Percentiles rank a stretch among this genome's conserved stretches.
Evolutionary conservation across 2,329 filamentous ascomycete species (phyloP).

Genomic region (Nothophaeocryptopus gaeumannii): DNA sequence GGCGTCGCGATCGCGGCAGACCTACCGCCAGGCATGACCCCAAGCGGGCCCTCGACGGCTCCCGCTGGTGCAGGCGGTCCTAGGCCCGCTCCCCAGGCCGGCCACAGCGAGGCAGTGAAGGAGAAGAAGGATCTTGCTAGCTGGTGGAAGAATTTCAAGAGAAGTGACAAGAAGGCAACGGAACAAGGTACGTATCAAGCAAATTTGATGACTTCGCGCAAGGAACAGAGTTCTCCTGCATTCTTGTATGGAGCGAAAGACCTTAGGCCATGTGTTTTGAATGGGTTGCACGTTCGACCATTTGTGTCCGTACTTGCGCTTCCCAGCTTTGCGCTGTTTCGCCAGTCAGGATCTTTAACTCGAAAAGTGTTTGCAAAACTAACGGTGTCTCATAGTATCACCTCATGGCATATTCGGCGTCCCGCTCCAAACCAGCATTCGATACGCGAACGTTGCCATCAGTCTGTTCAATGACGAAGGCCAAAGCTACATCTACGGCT

Average conservation of each 20-base stretch:
- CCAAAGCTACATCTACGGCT: constrained; percentile 96
- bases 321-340: no score
- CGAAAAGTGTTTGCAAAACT: constrained; percentile 1
- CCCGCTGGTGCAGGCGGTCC: constrained; percentile 45
- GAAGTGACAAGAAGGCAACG: constrained; percentile 58
- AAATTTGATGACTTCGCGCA: constrained; percentile 1
- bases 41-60: constrained; percentile 39
- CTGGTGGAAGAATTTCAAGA: constrained; percentile 97
- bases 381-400: constrained; percentile 23
- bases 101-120: constrained; percentile 64
- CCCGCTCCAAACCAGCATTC: constrained; percentile 88
- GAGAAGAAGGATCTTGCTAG: constrained; percentile 85
- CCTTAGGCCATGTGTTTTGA: no score
- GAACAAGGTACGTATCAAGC: constrained; percentile 56
- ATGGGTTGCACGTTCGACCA: no score
- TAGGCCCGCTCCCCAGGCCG: constrained; percentile 43
- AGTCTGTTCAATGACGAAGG: constrained; percentile 90
- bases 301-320: no score
- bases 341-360: no score
- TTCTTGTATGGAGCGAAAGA: no score
- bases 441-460: constrained; percentile 96
- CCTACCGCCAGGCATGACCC: constrained; percentile 38
- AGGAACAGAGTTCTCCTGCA: no score
- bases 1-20: constrained; percentile 18
- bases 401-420: constrained; percentile 88